Evolutionary conservation across 306 rosid genomes (phyloP).

Genomic region (Notholithocarpus densiflorus): DNA sequence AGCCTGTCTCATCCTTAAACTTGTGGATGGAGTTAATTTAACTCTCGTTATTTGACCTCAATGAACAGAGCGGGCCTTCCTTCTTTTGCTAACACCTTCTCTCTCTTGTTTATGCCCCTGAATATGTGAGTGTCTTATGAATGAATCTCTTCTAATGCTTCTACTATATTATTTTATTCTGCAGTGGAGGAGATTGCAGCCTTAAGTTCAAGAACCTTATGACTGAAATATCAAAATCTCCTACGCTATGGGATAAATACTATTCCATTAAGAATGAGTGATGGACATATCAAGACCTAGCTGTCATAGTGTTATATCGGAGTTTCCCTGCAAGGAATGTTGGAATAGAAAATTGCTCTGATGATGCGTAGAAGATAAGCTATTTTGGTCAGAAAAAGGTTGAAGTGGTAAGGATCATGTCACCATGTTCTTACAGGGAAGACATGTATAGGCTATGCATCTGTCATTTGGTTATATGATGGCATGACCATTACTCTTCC

Average conservation of each 20-base stretch:
- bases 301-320: background rate
- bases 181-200: slow-evolving; percentile 98
- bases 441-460: slow-evolving; percentile 18
- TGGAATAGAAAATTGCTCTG: background rate
- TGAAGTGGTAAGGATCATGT: background rate
- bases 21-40: background rate
- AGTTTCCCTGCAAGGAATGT: background rate
- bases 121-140: background rate
- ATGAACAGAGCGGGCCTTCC: background rate
- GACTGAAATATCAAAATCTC: slow-evolving; percentile 81
- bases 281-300: slow-evolving; percentile 11
- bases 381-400: background rate
- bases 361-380: background rate
- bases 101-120: background rate
- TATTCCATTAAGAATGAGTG: slow-evolving; percentile 88
- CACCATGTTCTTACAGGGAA: background rate
- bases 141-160: slow-evolving; percentile 13
- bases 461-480: background rate
- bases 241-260: slow-evolving; percentile 72
- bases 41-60: background rate
- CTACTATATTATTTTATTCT: slow-evolving; percentile 11
- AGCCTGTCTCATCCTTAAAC: background rate
- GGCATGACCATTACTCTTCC: background rate
- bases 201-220: slow-evolving; percentile 87
- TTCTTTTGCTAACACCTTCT: background rate